A percentile compares a stretch with the other conserved stretches of the same genome.
These are phyloP conservation scores for Rhizophora apiculata DNA, from an alignment of 345 rosid species.

Conservation along the genomic window DNA sequence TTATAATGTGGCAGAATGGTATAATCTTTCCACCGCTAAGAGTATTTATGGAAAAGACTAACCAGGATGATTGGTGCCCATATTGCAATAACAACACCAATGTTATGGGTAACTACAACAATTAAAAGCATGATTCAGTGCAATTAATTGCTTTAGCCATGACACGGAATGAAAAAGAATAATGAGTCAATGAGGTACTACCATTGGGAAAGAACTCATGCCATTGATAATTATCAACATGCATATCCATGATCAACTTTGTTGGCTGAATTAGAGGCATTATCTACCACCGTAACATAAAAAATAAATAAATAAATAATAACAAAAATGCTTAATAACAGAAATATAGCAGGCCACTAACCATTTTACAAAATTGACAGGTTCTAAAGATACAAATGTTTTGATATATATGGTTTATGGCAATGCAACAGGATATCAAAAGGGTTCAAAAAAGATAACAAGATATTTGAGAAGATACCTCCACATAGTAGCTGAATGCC, in stretches of 20 bases:
- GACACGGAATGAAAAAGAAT: not conserved
- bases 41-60: slow-evolving; percentile 30
- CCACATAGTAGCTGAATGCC: slow-evolving; percentile 96
- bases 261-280: slow-evolving; percentile 82
- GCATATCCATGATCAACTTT: slow-evolving; percentile 66
- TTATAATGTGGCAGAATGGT: slow-evolving; percentile 4
- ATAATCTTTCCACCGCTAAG: slow-evolving; percentile 15
- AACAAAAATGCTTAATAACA: not conserved
- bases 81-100: slow-evolving; percentile 81
- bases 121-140: slow-evolving; percentile 25
- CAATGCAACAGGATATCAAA: not conserved
- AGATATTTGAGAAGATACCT: slow-evolving; percentile 46
- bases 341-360: not conserved
- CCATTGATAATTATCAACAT: slow-evolving; percentile 62
- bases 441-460: slow-evolving; percentile 5
- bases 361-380: too few species aligned
- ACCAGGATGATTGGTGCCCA: slow-evolving; percentile 94
- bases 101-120: slow-evolving; percentile 64
- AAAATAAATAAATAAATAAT: not conserved
- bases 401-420: too few species aligned
- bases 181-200: slow-evolving; percentile 23
- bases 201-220: slow-evolving; percentile 87
- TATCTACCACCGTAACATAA: slow-evolving; percentile 49
- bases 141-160: slow-evolving; percentile 8
- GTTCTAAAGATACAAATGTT: too few species aligned